These are phyloP conservation scores for Setaria italica DNA, from an alignment of 202 grass and related monocot genomes.

Conservation along the genomic window DNA sequence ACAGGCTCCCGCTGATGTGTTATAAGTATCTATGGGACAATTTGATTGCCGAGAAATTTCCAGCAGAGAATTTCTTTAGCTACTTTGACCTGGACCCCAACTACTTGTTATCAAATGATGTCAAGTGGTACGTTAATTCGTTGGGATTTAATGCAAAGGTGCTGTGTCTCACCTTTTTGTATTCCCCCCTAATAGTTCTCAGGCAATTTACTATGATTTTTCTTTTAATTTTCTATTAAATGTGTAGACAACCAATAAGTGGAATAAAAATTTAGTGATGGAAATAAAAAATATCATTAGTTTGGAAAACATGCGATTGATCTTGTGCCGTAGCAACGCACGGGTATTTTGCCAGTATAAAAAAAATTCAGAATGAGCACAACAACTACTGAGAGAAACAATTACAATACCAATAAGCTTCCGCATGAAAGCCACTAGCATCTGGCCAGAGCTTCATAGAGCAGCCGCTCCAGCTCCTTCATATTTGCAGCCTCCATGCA, in stretches of 20 bases:
- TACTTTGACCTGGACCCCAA: conserved; percentile 74
- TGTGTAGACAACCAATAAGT: too few relatives aligned
- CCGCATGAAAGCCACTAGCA: background rate
- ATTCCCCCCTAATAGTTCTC: background rate
- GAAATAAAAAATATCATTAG: too few relatives aligned
- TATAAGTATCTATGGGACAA: conserved; percentile 93
- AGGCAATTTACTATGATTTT: conserved; percentile 17
- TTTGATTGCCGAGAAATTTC: conserved; percentile 59
- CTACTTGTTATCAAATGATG: conserved; percentile 68
- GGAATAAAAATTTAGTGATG: too few relatives aligned
- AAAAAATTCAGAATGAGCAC: too few relatives aligned
- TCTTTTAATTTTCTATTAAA: too few relatives aligned
- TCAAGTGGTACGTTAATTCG: conserved; percentile 65
- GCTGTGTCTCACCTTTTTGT: conserved; percentile 28
- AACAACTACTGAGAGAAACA: too few relatives aligned
- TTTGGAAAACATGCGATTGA: too few relatives aligned
- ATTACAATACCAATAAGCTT: too few relatives aligned
- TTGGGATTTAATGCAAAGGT: conserved; percentile 80
- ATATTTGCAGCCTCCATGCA: conserved; percentile 27
- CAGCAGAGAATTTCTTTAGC: conserved; percentile 67
- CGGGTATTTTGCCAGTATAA: too few relatives aligned
- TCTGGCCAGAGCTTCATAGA: conserved; percentile 2
- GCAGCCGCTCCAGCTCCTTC: conserved; percentile 14
- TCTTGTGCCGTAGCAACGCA: too few relatives aligned
- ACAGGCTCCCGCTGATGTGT: conserved; percentile 95